phyloP scores from a whole-genome alignment of 805 yeast genomes.

The Yamadazyma kitorensis region DNA sequence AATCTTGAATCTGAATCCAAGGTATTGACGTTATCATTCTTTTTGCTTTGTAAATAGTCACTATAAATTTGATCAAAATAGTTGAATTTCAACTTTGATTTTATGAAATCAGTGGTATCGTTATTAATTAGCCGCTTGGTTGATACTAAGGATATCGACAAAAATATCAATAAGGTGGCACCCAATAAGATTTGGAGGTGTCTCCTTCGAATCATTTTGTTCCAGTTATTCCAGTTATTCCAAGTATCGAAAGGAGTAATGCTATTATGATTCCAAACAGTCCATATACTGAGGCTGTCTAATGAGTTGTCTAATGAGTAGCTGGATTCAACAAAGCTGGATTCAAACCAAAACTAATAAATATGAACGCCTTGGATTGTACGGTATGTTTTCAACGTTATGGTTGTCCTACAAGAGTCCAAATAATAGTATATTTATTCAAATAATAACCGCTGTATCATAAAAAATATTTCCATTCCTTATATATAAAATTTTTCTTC shows the following conservation, averaged over 20 bases:
- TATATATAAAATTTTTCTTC: too few relatives aligned
- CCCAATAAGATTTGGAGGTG: conserved; percentile 3
- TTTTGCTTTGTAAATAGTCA: conserved; percentile 1
- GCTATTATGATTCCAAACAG: background rate
- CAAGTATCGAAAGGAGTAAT: background rate
- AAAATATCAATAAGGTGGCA: conserved; percentile 2
- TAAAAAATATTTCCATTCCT: too few relatives aligned
- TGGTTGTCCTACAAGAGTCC: too few relatives aligned
- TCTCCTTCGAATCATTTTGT: conserved; percentile 4
- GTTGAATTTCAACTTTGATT: conserved; percentile 2
- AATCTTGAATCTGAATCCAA: conserved; percentile 9
- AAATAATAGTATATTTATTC: too few relatives aligned
- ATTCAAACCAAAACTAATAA: background rate
- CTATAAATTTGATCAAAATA: conserved; percentile 12
- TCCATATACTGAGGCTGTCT: background rate
- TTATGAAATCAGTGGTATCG: conserved; percentile 1
- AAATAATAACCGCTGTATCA: too few relatives aligned
- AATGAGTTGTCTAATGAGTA: too few relatives aligned
- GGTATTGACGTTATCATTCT: conserved; percentile 4
- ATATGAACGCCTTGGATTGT: conserved; percentile 1
- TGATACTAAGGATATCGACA: conserved; percentile 3
- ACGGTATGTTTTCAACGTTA: too few relatives aligned
- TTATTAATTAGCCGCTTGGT: conserved; percentile 4
- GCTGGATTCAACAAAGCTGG: too few relatives aligned
- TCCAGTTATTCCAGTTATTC: background rate